Conservation (phyloP, 768 basidiomycete species). For the Scleroderma citrinum region DNA sequence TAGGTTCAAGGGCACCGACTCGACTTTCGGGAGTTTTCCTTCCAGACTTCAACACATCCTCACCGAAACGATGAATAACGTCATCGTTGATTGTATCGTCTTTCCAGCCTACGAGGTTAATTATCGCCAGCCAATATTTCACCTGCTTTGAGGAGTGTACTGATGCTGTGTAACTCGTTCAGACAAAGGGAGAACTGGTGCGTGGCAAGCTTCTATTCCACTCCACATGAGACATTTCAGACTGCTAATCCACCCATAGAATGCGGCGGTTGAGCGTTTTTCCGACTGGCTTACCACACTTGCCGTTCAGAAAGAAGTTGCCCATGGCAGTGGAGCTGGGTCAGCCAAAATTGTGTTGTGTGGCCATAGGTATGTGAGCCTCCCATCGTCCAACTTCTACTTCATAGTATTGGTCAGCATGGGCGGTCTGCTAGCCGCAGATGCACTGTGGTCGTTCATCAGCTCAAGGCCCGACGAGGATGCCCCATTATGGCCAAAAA, state of each 20-base stretch:
- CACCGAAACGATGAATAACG: conserved; percentile 51
- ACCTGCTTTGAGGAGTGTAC: not conserved
- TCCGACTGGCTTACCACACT: conserved; percentile 91
- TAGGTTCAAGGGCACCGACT: conserved; percentile 57
- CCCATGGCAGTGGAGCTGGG: conserved; percentile 68
- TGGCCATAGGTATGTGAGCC: conserved; percentile 66
- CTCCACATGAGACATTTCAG: not conserved
- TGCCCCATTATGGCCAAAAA: conserved; percentile 81
- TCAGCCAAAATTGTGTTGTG: conserved; percentile 77
- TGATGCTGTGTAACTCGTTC: conserved; percentile 6
- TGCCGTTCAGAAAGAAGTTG: conserved; percentile 80
- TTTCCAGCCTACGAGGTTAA: conserved; percentile 87
- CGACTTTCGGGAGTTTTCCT: conserved; percentile 76
- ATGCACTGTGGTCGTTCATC: conserved; percentile 70
- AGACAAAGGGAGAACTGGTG: conserved; percentile 91
- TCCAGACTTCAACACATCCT: conserved; percentile 73
- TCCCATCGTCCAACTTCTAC: not conserved
- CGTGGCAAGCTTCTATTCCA: conserved; percentile 20
- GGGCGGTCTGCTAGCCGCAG: conserved; percentile 88
- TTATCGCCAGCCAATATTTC: conserved; percentile 6
- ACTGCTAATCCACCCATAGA: conserved; percentile 35
- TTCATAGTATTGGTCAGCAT: conserved; percentile 48
- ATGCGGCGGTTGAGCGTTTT: conserved; percentile 76
- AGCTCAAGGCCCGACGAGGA: conserved; percentile 56
- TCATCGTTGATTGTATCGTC: conserved; percentile 64